These are phyloP conservation scores for Claviceps sorghi DNA, from an alignment of 2,329 filamentous ascomycete genomes.

Conservation along the genomic window DNA sequence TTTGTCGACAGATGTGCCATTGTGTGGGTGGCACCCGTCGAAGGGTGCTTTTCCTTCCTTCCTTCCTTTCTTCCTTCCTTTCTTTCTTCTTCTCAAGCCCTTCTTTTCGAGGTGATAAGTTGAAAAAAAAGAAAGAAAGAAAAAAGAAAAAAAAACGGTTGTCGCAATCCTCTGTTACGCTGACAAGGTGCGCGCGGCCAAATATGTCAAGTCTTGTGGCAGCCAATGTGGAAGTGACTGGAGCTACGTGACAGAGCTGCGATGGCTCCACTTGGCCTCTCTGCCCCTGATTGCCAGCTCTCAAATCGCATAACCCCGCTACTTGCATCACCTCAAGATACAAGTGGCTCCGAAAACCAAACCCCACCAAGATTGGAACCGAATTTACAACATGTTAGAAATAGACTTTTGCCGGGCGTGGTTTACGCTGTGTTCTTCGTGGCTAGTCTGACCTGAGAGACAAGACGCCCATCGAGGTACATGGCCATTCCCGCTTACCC, in stretches of 20 bases:
- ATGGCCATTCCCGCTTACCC: no score
- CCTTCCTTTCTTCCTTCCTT: neutral
- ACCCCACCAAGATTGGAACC: neutral
- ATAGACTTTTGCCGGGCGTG: no score
- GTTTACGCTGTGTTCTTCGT: no score
- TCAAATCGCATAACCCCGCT: conserved; percentile 10
- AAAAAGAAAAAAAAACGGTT: neutral
- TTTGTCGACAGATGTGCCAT: conserved; percentile 4
- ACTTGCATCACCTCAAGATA: conserved; percentile 5
- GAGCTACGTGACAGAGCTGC: neutral
- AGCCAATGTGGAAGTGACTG: neutral
- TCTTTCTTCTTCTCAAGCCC: neutral
- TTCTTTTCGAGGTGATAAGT: neutral
- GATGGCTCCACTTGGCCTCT: neutral
- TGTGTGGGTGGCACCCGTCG: neutral
- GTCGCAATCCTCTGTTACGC: neutral
- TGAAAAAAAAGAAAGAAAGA: no score
- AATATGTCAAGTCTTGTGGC: neutral
- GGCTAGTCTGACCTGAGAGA: no score
- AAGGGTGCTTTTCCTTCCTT: neutral
- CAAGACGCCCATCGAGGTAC: no score
- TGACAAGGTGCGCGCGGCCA: neutral
- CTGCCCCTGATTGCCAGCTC: neutral
- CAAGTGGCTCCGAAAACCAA: neutral
- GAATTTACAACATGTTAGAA: neutral